phyloP scores from a whole-genome alignment of 2,329 filamentous ascomycete species.

The Anthostomella pinea region DNA sequence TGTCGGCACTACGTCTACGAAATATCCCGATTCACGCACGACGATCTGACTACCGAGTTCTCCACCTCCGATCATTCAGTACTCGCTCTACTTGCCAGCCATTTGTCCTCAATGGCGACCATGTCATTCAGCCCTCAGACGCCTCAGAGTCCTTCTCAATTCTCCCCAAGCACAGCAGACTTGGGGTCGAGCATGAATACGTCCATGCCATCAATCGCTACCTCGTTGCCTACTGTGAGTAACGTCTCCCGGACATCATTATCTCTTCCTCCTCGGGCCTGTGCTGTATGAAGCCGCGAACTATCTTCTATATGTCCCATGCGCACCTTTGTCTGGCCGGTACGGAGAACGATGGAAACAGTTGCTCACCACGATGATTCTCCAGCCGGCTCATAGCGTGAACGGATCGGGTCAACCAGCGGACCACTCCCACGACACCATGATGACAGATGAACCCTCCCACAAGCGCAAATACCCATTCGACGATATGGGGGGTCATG shows the following conservation, averaged over 20 bases:
- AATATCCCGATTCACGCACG: constrained; percentile 10
- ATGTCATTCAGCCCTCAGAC: constrained; percentile 68
- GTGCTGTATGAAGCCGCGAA: too few species aligned
- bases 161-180: constrained; percentile 55
- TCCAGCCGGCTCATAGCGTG: constrained; percentile 31
- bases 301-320: too few species aligned
- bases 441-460: constrained; percentile 50
- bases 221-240: constrained; percentile 52
- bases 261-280: background rate
- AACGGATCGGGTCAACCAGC: constrained; percentile 30
- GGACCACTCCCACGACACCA: constrained; percentile 40
- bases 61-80: constrained; percentile 13
- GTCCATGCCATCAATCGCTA: constrained; percentile 50
- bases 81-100: constrained; percentile 10
- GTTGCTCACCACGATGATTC: constrained; percentile 11
- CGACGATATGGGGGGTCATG: constrained; percentile 54
- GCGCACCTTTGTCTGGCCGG: background rate
- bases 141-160: constrained; percentile 64
- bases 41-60: constrained; percentile 8
- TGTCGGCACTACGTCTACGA: constrained; percentile 11
- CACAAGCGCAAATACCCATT: constrained; percentile 61
- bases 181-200: constrained; percentile 48
- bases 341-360: background rate
- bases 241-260: background rate
- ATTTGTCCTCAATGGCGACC: constrained; percentile 39